Evolutionary conservation across 2,329 filamentous ascomycete genomes (phyloP), one percentile per base, ranked within the genome.

Genomic region (Leptoxyphium fumago): DNA sequence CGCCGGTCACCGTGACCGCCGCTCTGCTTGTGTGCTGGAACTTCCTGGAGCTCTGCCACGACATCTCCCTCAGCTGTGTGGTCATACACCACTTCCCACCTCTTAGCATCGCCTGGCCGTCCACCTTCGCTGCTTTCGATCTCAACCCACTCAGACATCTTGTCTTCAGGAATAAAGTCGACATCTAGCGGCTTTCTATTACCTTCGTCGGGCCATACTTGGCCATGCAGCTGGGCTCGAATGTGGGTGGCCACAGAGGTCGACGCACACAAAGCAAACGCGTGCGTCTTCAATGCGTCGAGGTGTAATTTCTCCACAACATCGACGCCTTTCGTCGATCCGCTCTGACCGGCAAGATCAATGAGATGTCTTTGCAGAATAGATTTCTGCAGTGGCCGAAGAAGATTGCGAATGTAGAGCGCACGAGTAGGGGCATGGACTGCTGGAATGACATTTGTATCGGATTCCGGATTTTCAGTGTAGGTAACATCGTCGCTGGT

Each of bases 331-430:
- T 69, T 62, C 2, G 70, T 61, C 15, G 66, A 61, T 21, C 66
- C 66, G 1, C 74, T 68, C 1, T 78, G 70, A 2, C 78, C 71
- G 2, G 85, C 84, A 36, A 95, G 73, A 6, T 73, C 66, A 38
- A 75, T 60, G 4, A 96, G 70, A 56, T 95, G 78, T 1, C 74
- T 70, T 53, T 75, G 77, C 1, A 96, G 73, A 14, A 71, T 69
- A 21, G 70, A 66, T 1, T 78, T 74, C 46, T 85, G 82, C 17
- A 96, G 70, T 9, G 91, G 88, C 40, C 89, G 80, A 77, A 93
- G 88, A 44, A 96, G 77, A 55, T 94, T 82, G 61, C 81, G 80
- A 53, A 96, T 91, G 65, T 95, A 96, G 40, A 96, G 68, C 13
- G 84, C 81, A 29, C 77, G 65, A 2, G 87, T 70, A 40, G 62